These are phyloP conservation scores for Helminthosporium solani DNA, from an alignment of 2,329 filamentous ascomycete genomes.

Conservation along the genomic window DNA sequence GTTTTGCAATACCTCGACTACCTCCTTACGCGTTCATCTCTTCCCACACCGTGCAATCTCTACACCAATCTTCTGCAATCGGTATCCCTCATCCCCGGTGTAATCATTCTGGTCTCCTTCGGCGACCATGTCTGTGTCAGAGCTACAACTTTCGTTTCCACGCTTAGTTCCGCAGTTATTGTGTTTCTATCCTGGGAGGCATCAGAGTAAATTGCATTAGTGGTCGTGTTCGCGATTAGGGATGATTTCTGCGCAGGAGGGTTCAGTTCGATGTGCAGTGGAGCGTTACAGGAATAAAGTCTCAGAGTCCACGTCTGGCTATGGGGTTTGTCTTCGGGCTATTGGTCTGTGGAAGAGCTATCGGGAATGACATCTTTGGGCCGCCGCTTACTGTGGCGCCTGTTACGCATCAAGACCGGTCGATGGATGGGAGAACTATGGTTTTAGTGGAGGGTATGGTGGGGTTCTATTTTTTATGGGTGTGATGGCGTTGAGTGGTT, in stretches of 20 bases:
- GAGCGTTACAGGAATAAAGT: conserved; percentile 30
- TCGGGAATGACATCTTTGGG: conserved; percentile 52
- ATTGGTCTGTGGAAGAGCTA: conserved; percentile 49
- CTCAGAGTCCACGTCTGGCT: conserved; percentile 32
- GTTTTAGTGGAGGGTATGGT: conserved; percentile 12
- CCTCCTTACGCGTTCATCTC: conserved; percentile 43
- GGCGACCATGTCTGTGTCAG: conserved; percentile 47
- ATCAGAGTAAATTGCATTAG: conserved; percentile 33
- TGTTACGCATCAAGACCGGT: conserved; percentile 19
- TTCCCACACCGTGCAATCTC: conserved; percentile 34
- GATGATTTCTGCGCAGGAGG: conserved; percentile 41
- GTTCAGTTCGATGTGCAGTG: conserved; percentile 28
- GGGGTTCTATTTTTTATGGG: conserved; percentile 17
- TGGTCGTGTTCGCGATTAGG: conserved; percentile 32
- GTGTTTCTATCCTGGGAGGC: conserved; percentile 51
- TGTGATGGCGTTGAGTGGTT: conserved; percentile 10
- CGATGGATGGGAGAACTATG: conserved; percentile 7
- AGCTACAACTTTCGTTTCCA: conserved; percentile 45
- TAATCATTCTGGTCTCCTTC: conserved; percentile 36
- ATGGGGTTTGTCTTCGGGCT: conserved; percentile 49
- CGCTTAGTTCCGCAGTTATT: conserved; percentile 41
- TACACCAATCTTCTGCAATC: conserved; percentile 23
- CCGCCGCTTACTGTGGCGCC: conserved; percentile 52
- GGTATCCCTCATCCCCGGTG: conserved; percentile 34
- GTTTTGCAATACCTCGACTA: conserved; percentile 41